A percentile compares a stretch with the other conserved stretches of the same genome.
phyloP scores from a whole-genome alignment of 371 early-diverging fungal genomes.

The Apophysomyces elegans region DNA sequence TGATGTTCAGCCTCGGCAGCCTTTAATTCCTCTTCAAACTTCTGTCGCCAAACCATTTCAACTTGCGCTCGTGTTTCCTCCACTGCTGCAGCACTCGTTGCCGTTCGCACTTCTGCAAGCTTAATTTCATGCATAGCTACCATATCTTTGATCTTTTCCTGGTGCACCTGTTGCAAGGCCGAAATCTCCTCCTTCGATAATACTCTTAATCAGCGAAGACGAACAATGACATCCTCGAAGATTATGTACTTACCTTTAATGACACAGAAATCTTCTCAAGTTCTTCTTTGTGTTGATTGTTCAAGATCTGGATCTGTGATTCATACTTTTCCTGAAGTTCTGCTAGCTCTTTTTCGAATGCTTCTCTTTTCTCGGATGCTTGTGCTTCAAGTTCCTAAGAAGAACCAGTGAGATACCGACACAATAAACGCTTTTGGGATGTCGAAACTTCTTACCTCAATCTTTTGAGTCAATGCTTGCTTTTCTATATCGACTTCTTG shows the following conservation, averaged over 20 bases:
- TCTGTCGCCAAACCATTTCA: slow-evolving; percentile 21
- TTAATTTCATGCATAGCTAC: slow-evolving; percentile 21
- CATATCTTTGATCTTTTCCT: slow-evolving; percentile 17
- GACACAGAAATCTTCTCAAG: not conserved
- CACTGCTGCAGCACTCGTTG: slow-evolving; percentile 16
- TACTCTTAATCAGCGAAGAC: not conserved
- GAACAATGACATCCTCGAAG: too few species aligned
- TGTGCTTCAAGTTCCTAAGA: not conserved
- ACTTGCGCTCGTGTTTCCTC: slow-evolving; percentile 18
- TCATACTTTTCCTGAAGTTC: not conserved
- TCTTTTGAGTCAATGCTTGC: slow-evolving; percentile 18
- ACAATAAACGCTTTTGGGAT: not conserved
- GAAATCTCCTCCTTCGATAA: slow-evolving; percentile 22
- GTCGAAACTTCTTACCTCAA: slow-evolving; percentile 6
- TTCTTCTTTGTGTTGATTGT: not conserved
- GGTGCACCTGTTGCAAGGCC: slow-evolving; percentile 20
- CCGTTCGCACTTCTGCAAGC: slow-evolving; percentile 18
- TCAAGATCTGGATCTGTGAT: not conserved
- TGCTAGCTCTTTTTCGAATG: not conserved
- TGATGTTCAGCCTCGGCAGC: slow-evolving; percentile 13
- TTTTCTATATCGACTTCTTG: slow-evolving; percentile 15
- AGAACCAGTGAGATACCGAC: too few species aligned
- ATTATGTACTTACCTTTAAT: not conserved
- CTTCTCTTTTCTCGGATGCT: not conserved
- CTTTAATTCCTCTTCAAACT: slow-evolving; percentile 16